phyloP scores from a whole-genome alignment of 2,329 filamentous ascomycete species.

The Fragosphaeria purpurea region DNA sequence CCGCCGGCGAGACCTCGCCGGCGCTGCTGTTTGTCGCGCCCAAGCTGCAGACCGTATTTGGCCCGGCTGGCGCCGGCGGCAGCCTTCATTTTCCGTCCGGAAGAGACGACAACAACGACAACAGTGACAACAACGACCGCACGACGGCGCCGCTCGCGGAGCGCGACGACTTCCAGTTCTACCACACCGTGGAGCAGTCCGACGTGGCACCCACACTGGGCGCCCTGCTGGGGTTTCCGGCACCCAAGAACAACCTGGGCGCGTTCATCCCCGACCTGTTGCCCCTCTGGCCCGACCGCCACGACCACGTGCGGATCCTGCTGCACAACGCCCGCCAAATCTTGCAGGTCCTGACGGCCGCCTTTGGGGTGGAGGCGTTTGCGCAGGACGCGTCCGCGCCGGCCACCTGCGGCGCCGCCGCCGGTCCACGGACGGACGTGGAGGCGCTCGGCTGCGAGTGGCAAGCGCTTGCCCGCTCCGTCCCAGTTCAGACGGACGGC shows the following conservation, averaged over 20 bases:
- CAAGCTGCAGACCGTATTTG: slow-evolving; percentile 43
- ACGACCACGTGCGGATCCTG: slow-evolving; percentile 57
- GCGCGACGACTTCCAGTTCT: slow-evolving; percentile 69
- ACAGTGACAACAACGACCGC: neutral
- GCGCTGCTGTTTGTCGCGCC: slow-evolving; percentile 87
- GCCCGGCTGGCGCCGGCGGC: neutral
- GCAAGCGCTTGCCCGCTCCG: slow-evolving; percentile 29
- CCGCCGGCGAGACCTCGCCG: slow-evolving; percentile 85
- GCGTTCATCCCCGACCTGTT: slow-evolving; percentile 74
- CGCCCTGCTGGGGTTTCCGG: slow-evolving; percentile 74
- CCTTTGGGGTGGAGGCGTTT: slow-evolving; percentile 47
- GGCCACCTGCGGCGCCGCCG: slow-evolving; percentile 11
- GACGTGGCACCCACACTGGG: slow-evolving; percentile 87
- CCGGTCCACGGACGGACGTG: slow-evolving; percentile 33
- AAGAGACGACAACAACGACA: slow-evolving; percentile 4
- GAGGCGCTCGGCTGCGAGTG: slow-evolving; percentile 61
- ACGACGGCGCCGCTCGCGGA: slow-evolving; percentile 29
- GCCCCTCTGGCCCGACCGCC: slow-evolving; percentile 58
- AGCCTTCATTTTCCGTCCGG: no score
- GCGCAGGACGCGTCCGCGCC: slow-evolving; percentile 12
- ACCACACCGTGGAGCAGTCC: slow-evolving; percentile 79
- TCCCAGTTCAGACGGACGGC: slow-evolving; percentile 9
- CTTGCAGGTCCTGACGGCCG: slow-evolving; percentile 62
- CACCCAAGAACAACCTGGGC: slow-evolving; percentile 83
- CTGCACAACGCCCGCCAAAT: slow-evolving; percentile 75